phyloP scores from a whole-genome alignment of 306 rosid genomes.

The Prunus armeniaca region DNA sequence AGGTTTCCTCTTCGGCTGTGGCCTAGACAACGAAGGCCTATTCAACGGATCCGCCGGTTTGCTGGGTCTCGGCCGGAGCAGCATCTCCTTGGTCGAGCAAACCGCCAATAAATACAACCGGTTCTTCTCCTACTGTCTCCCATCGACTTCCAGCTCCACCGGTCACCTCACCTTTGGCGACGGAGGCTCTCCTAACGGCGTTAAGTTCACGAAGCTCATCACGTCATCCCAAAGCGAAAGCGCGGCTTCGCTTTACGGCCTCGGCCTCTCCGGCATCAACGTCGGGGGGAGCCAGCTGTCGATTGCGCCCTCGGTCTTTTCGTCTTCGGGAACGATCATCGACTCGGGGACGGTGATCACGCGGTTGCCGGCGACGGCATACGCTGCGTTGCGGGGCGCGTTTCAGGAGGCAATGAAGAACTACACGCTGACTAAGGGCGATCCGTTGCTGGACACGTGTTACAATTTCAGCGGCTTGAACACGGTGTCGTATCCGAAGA shows the following conservation, averaged over 20 bases:
- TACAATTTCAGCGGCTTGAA: neutral
- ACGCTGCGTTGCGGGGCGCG: conserved; percentile 3
- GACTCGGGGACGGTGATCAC: conserved; percentile 30
- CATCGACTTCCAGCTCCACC: conserved; percentile 47
- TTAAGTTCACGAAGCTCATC: conserved; percentile 56
- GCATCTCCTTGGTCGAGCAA: conserved; percentile 63
- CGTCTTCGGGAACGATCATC: conserved; percentile 19
- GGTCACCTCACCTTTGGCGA: conserved; percentile 50
- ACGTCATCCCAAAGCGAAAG: neutral
- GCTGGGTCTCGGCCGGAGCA: conserved; percentile 72
- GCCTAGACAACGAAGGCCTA: conserved; percentile 61
- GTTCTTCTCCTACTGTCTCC: conserved; percentile 73
- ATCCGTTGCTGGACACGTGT: conserved; percentile 26
- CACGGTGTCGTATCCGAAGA: conserved; percentile 2
- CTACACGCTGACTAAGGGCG: conserved; percentile 1
- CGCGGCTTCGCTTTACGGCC: conserved; percentile 42
- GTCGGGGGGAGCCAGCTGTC: conserved; percentile 38
- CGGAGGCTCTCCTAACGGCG: neutral
- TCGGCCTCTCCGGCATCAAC: conserved; percentile 34
- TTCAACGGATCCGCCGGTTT: conserved; percentile 57
- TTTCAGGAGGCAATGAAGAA: conserved; percentile 14
- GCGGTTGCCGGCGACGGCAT: conserved; percentile 21
- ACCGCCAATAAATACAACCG: conserved; percentile 45
- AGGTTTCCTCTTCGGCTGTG: conserved; percentile 62
- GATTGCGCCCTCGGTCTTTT: conserved; percentile 19